These are phyloP conservation scores for Pythium scleroteichum DNA, from an alignment of 352 stramenopile genomes.

Conservation along the genomic window DNA sequence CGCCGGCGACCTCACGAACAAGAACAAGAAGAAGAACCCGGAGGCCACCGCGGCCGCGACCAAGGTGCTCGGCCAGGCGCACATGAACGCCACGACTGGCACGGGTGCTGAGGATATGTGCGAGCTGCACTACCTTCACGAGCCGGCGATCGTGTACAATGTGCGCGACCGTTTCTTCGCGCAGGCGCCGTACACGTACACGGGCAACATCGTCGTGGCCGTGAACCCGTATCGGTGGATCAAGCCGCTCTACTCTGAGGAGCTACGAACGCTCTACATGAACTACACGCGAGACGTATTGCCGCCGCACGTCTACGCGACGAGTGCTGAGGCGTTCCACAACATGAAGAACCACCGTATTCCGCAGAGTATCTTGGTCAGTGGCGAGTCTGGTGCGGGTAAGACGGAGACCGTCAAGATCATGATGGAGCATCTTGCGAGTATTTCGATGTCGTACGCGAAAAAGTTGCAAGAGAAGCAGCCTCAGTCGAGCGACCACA, in stretches of 20 bases:
- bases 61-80: conserved; percentile 25
- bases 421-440: conserved; percentile 95
- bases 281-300: conserved; percentile 61
- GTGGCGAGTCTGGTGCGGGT: conserved; percentile 91
- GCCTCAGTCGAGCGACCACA: conserved; percentile 71
- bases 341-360: conserved; percentile 76
- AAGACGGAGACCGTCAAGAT: conserved; percentile 97
- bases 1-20: conserved; percentile 20
- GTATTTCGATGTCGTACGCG: conserved; percentile 70
- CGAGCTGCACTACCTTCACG: conserved; percentile 84
- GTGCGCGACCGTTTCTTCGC: conserved; percentile 82
- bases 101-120: conserved; percentile 85
- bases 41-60: conserved; percentile 18
- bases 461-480: conserved; percentile 69
- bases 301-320: conserved; percentile 90
- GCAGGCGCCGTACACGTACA: conserved; percentile 95
- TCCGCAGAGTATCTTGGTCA: conserved; percentile 91
- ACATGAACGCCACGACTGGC: conserved; percentile 30
- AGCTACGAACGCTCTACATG: conserved; percentile 73
- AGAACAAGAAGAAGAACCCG: conserved; percentile 28
- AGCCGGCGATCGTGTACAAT: conserved; percentile 93
- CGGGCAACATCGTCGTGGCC: conserved; percentile 96
- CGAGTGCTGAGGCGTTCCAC: conserved; percentile 79
- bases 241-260: conserved; percentile 82
- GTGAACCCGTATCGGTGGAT: conserved; percentile 96